phyloP scores from a whole-genome alignment of 306 rosid genomes.

The Nissolia schottii region DNA sequence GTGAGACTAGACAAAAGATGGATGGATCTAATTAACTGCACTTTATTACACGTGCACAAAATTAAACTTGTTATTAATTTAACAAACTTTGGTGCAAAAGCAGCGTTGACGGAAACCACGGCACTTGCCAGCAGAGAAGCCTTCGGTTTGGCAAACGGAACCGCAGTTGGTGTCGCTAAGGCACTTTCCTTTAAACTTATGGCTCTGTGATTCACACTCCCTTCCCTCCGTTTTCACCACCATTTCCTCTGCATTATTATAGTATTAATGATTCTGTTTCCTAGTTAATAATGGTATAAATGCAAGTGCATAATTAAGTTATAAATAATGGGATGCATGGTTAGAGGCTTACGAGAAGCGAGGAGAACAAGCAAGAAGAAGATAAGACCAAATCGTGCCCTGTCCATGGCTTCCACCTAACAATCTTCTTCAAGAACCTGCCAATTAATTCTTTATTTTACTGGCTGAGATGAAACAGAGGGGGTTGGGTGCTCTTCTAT shows the following conservation, averaged over 20 bases:
- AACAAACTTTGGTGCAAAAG: conserved; percentile 44
- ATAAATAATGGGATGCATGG: too few relatives aligned
- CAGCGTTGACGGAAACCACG: conserved; percentile 50
- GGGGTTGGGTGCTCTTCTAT: not conserved
- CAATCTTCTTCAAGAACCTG: not conserved
- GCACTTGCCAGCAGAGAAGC: conserved; percentile 55
- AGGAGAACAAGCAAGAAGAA: conserved; percentile 29
- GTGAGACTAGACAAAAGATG: not conserved
- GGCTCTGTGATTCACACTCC: conserved; percentile 40
- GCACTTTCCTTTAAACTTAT: conserved; percentile 34
- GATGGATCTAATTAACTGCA: too few relatives aligned
- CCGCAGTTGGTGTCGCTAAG: conserved; percentile 37
- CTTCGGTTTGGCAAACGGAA: conserved; percentile 40
- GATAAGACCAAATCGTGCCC: conserved; percentile 25
- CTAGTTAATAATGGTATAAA: not conserved
- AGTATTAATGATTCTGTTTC: not conserved
- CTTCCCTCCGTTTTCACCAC: conserved; percentile 34
- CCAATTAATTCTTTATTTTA: too few relatives aligned
- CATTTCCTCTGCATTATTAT: conserved; percentile 36
- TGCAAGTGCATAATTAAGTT: too few relatives aligned
- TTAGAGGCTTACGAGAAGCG: conserved; percentile 25
- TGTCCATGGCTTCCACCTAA: conserved; percentile 12
- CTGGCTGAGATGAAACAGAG: not conserved
- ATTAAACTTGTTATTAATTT: too few relatives aligned
- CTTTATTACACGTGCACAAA: not conserved